These are phyloP conservation scores for Metschnikowia similis DNA, from an alignment of 805 yeast species.

Conservation along the genomic window DNA sequence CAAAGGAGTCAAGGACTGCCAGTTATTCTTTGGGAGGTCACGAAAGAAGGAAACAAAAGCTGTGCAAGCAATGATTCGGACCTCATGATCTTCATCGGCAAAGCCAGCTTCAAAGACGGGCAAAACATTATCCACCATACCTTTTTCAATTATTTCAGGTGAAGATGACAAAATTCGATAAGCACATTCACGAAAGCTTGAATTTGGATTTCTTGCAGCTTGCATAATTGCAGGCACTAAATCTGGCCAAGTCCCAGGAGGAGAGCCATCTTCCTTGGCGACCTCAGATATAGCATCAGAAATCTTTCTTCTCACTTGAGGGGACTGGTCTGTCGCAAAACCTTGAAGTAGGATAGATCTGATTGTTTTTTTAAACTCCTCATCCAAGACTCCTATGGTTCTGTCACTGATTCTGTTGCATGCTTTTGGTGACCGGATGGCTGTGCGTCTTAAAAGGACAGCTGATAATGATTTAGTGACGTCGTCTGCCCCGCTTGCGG, in stretches of 20 bases:
- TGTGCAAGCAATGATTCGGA: conserved; percentile 84
- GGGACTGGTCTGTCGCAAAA: conserved; percentile 62
- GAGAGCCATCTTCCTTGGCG: conserved; percentile 60
- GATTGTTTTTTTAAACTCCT: conserved; percentile 56
- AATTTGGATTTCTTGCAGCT: conserved; percentile 53
- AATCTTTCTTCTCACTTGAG: conserved; percentile 80
- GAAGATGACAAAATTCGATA: conserved; percentile 83
- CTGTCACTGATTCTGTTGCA: conserved; percentile 66
- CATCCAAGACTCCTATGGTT: conserved; percentile 66
- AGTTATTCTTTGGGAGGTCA: conserved; percentile 68
- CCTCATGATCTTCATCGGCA: conserved; percentile 73
- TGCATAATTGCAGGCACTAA: conserved; percentile 68
- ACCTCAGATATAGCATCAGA: conserved; percentile 94
- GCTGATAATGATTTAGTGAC: conserved; percentile 61
- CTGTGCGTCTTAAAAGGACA: conserved; percentile 83
- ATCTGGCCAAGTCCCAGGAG: conserved; percentile 65
- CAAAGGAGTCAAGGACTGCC: conserved; percentile 74
- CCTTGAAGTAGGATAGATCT: conserved; percentile 68
- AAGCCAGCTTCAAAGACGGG: conserved; percentile 80
- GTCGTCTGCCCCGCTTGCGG: conserved; percentile 59
- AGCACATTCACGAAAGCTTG: conserved; percentile 80
- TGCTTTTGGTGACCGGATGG: conserved; percentile 71
- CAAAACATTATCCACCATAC: conserved; percentile 50
- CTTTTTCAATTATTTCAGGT: conserved; percentile 69
- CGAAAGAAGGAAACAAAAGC: conserved; percentile 91